Evolutionary conservation across 495 filamentous ascomycete genomes (phyloP).

Genomic region (Copromyces sp.): DNA sequence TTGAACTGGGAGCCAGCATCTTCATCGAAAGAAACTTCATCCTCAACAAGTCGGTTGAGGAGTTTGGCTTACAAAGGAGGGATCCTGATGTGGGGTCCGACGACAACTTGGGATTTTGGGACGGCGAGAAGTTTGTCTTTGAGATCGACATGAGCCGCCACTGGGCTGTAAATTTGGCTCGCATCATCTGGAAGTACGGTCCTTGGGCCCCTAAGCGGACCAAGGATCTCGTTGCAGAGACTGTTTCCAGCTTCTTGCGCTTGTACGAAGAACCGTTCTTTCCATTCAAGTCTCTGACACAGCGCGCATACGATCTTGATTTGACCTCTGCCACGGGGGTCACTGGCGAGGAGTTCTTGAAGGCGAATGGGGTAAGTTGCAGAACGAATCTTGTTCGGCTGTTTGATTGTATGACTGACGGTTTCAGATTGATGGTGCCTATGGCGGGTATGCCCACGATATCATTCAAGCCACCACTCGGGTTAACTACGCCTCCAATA

Average conservation of each 20-base stretch:
- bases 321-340: constrained; percentile 52
- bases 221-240: constrained; percentile 58
- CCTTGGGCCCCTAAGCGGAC: constrained; percentile 58
- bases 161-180: constrained; percentile 65
- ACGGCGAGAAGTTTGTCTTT: constrained; percentile 70
- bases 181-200: constrained; percentile 81
- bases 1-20: constrained; percentile 87
- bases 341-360: constrained; percentile 63
- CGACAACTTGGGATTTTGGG: constrained; percentile 65
- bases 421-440: constrained; percentile 48
- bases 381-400: background rate
- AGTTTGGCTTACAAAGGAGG: constrained; percentile 51
- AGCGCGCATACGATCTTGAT: constrained; percentile 52
- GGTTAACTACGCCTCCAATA: constrained; percentile 92
- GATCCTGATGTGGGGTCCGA: constrained; percentile 26
- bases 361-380: constrained; percentile 44
- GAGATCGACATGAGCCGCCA: constrained; percentile 40
- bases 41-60: constrained; percentile 60
- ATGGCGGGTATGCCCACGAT: constrained; percentile 62
- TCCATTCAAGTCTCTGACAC: constrained; percentile 67
- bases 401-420: background rate
- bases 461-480: constrained; percentile 87
- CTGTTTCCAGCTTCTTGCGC: constrained; percentile 62
- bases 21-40: constrained; percentile 85
- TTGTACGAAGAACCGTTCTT: constrained; percentile 78